Evolutionary conservation across 306 rosid species (phyloP).

Genomic region (Cicer bijugum): DNA sequence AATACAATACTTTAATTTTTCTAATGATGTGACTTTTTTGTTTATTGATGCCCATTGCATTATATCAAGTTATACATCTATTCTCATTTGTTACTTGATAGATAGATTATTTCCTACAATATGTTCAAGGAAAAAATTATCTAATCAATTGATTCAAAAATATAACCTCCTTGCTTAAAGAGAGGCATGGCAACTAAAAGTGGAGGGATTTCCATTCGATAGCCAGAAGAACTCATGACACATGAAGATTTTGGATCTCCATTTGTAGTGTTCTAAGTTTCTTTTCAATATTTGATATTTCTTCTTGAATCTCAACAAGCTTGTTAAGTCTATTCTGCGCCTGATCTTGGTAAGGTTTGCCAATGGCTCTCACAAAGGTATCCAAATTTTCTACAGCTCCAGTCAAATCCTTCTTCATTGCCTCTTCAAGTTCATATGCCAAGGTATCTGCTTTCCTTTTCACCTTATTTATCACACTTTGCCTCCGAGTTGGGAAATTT

Average conservation of each 20-base stretch:
- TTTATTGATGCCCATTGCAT: not conserved
- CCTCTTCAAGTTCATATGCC: conserved; percentile 78
- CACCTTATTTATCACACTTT: conserved; percentile 70
- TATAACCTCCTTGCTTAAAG: not conserved
- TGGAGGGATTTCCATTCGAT: conserved; percentile 17
- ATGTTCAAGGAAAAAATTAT: not conserved
- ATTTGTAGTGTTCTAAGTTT: conserved; percentile 66
- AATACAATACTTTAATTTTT: not conserved
- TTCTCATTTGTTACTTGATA: not conserved
- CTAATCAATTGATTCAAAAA: not conserved
- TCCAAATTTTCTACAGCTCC: conserved; percentile 68
- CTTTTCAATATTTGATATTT: conserved; percentile 65
- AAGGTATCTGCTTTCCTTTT: conserved; percentile 71
- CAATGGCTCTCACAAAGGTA: conserved; percentile 53
- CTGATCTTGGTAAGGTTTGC: conserved; percentile 79
- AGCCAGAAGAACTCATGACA: conserved; percentile 50
- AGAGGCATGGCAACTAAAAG: not conserved
- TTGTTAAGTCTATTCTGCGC: conserved; percentile 73
- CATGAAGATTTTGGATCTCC: conserved; percentile 86
- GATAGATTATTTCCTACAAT: not conserved
- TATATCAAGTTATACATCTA: not conserved
- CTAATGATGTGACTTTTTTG: not conserved
- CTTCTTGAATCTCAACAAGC: conserved; percentile 65
- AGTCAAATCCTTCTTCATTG: conserved; percentile 83
- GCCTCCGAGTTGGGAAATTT: conserved; percentile 77